These are phyloP conservation scores for Clonostachys chloroleuca DNA, from an alignment of 2,329 filamentous ascomycete species.

Conservation along the genomic window DNA sequence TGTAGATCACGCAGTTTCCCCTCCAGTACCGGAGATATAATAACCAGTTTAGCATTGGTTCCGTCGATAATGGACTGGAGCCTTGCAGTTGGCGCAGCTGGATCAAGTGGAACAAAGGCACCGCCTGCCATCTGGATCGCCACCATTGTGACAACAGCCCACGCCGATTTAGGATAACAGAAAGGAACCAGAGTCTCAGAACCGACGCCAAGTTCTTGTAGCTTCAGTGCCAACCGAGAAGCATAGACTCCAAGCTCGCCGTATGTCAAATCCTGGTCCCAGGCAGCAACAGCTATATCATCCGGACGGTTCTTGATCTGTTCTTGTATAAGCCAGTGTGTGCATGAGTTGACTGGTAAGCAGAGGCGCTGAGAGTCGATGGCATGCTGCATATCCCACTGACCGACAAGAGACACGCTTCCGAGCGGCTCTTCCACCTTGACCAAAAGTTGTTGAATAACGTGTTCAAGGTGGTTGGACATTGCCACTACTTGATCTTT, in stretches of 20 bases:
- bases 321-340: constrained; percentile 18
- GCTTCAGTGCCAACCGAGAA: neutral
- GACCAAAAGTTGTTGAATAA: neutral
- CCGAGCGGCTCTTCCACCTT: neutral
- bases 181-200: constrained; percentile 3
- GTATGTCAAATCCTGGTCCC: neutral
- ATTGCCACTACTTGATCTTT: neutral
- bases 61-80: constrained; percentile 2
- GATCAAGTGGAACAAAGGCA: constrained; percentile 20
- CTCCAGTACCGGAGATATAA: constrained; percentile 2
- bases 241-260: neutral
- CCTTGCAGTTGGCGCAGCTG: constrained; percentile 3
- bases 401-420: neutral
- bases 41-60: constrained; percentile 5
- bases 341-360: neutral
- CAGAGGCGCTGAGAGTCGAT: constrained; percentile 7
- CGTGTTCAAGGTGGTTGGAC: neutral
- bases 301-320: constrained; percentile 9
- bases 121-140: constrained; percentile 18
- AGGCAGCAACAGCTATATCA: neutral
- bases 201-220: neutral
- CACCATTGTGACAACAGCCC: constrained; percentile 16
- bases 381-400: neutral
- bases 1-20: neutral
- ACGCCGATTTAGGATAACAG: constrained; percentile 16